Evolutionary conservation across 225 moss, liverwort and hornwort species (phyloP).

Genomic region (Neckera pumila): DNA sequence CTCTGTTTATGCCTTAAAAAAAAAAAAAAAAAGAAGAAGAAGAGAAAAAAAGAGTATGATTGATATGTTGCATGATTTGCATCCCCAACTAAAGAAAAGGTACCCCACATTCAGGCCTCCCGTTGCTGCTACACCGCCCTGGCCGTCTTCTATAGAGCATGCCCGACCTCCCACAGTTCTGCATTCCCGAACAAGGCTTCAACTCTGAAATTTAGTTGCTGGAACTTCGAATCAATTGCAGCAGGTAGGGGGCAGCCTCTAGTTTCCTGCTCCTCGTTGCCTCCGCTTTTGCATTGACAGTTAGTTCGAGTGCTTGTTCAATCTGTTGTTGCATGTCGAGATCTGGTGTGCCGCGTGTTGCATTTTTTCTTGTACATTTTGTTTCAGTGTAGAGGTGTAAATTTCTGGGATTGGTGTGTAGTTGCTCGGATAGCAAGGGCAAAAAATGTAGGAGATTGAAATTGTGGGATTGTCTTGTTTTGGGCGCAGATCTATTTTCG

Average conservation of each 20-base stretch:
- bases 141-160: background rate
- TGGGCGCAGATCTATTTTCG: background rate
- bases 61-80: background rate
- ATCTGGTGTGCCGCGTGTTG: background rate
- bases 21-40: fast-evolving
- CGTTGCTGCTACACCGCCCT: background rate
- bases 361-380: too few species aligned
- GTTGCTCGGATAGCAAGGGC: background rate
- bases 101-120: background rate
- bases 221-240: background rate
- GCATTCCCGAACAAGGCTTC: background rate
- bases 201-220: background rate
- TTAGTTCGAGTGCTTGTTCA: background rate
- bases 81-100: background rate
- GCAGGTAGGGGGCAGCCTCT: background rate
- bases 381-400: background rate
- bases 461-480: background rate
- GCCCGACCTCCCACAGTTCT: too few species aligned
- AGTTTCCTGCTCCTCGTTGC: background rate
- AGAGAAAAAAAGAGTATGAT: background rate
- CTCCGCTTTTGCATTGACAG: background rate
- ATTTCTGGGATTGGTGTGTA: background rate
- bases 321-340: background rate
- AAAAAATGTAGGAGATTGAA: background rate
- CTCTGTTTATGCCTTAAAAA: background rate